phyloP scores from a whole-genome alignment of 331 rosid species.

The Malus hybrid region DNA sequence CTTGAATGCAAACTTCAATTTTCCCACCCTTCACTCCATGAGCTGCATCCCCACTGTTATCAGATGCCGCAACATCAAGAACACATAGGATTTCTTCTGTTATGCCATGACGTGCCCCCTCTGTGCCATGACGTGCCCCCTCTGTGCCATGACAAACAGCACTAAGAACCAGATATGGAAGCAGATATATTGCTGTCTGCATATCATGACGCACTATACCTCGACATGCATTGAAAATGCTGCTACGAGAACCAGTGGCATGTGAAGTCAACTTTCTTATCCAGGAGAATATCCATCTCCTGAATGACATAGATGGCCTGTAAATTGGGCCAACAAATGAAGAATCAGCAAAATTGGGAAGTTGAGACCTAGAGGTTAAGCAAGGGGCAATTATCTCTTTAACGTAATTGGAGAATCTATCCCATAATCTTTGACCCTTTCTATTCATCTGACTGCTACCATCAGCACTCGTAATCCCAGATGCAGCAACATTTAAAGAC shows the following conservation, averaged over 20 bases:
- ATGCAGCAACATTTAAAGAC: conserved; percentile 20
- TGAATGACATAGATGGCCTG: conserved; percentile 72
- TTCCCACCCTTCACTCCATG: conserved; percentile 70
- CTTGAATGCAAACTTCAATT: conserved; percentile 91
- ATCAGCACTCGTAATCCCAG: conserved; percentile 25
- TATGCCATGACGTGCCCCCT: too few relatives aligned
- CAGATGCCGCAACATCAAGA: conserved; percentile 86
- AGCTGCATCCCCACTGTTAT: conserved; percentile 65
- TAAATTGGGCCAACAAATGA: conserved; percentile 64
- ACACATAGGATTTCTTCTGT: conserved; percentile 78
- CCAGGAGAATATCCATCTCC: conserved; percentile 90
- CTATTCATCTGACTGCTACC: conserved; percentile 41
- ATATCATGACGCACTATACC: conserved; percentile 94
- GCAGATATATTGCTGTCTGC: conserved; percentile 82
- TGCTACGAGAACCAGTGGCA: conserved; percentile 89
- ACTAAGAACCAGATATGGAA: conserved; percentile 90
- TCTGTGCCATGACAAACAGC: conserved; percentile 86
- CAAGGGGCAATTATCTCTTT: conserved; percentile 98
- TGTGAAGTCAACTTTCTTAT: conserved; percentile 68
- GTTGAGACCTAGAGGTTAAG: conserved; percentile 88
- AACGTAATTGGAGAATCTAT: conserved; percentile 84
- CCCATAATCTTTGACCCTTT: conserved; percentile 94
- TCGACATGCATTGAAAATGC: conserved; percentile 86
- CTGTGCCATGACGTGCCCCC: conserved; percentile 78
- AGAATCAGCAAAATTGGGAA: conserved; percentile 64